Percentiles rank a stretch among this genome's conserved stretches.
These are phyloP conservation scores for Spiromastix sp. DNA, from an alignment of 2,329 filamentous ascomycete genomes.

Conservation along the genomic window DNA sequence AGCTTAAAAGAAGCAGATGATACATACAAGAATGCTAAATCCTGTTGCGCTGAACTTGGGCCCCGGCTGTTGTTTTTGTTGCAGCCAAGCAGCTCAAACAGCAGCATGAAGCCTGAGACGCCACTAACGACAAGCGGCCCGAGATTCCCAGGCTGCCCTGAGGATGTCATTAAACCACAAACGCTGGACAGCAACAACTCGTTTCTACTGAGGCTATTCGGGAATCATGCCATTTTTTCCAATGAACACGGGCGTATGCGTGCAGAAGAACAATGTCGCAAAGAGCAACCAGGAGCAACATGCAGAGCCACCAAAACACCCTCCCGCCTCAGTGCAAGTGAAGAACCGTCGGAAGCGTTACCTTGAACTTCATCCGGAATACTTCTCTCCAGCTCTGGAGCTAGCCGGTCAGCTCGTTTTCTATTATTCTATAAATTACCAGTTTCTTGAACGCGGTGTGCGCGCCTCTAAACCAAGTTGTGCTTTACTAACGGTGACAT, in stretches of 20 bases:
- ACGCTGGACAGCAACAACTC: not conserved
- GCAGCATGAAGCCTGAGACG: no score
- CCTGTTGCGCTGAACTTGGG: no score
- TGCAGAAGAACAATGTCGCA: slow-evolving; percentile 5
- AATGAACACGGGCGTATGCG: slow-evolving; percentile 19
- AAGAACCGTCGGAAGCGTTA: slow-evolving; percentile 74
- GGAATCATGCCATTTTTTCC: slow-evolving; percentile 28
- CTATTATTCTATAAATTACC: slow-evolving; percentile 13
- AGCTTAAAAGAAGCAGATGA: no score
- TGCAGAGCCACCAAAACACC: slow-evolving; percentile 17
- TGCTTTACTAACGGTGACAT: slow-evolving; percentile 1
- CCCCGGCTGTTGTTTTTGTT: no score
- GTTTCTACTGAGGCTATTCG: no score
- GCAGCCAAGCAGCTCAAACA: no score
- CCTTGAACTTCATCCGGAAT: slow-evolving; percentile 60
- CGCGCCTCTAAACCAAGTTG: no score
- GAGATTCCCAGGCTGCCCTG: not conserved
- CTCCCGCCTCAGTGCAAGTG: slow-evolving; percentile 38
- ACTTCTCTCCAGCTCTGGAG: slow-evolving; percentile 56
- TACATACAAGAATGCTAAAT: no score
- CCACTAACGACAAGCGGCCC: no score
- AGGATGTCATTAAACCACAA: not conserved
- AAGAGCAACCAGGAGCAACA: slow-evolving; percentile 3
- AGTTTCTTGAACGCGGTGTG: slow-evolving; percentile 5
- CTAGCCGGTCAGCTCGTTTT: slow-evolving; percentile 43